phyloP scores from a whole-genome alignment of 345 rosid species.

The Citrus sinensis region DVS_A1.0 CM039168.1:26754501-26755000 shows the following conservation, averaged over 20 bases:
- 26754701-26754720: not conserved
- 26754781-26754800: not conserved
- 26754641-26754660: too few relatives aligned
- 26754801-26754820: not conserved
- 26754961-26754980: not conserved
- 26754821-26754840: not conserved
- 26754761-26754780: too few relatives aligned
- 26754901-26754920: not conserved
- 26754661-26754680: too few relatives aligned
- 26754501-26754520: too few relatives aligned
- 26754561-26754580: too few relatives aligned
- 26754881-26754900: constrained; percentile 6
- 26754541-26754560: too few relatives aligned
- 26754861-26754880: constrained; percentile 18
- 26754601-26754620: too few relatives aligned
- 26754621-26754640: too few relatives aligned
- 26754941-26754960: not conserved
- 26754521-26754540: too few relatives aligned
- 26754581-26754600: too few relatives aligned
- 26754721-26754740: not conserved
- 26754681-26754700: not conserved
- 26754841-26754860: not conserved
- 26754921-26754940: not conserved
- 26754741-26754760: not conserved
- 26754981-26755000: not conserved